Evolutionary conservation across 2,329 filamentous ascomycete genomes (phyloP).

Genomic region (Colletotrichum musae): DNA sequence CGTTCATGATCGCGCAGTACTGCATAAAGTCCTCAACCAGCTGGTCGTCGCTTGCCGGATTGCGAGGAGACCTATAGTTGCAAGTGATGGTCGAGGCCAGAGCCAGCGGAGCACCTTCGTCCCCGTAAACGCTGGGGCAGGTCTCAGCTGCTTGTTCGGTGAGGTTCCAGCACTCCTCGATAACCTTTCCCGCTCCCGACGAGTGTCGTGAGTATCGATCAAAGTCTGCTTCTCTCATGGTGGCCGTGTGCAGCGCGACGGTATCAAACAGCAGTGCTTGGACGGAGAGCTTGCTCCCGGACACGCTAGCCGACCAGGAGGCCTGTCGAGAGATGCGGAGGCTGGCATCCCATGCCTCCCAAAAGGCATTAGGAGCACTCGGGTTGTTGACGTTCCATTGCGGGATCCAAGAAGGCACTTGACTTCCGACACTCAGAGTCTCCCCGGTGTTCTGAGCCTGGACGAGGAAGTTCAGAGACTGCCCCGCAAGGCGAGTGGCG

Average conservation of each 20-base stretch:
- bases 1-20: neutral
- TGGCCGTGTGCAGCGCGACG: neutral
- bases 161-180: constrained; percentile 11
- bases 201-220: neutral
- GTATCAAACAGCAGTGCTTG: neutral
- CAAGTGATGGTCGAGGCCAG: neutral
- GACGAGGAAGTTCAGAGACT: constrained; percentile 10
- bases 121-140: neutral
- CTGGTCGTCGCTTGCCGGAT: neutral
- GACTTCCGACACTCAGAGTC: neutral
- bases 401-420: neutral
- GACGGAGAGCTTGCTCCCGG: neutral
- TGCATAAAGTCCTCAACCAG: neutral
- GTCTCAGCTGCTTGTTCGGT: neutral
- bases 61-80: neutral
- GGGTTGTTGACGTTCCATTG: constrained; percentile 3
- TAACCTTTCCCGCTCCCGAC: neutral
- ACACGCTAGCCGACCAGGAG: neutral
- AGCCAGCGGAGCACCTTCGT: neutral
- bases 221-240: constrained; percentile 3
- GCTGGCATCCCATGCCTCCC: constrained; percentile 16
- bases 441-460: neutral
- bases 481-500: neutral
- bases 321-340: neutral
- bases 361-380: constrained; percentile 2